Conservation (phyloP, 1,284 basidiomycete genomes). For the Coniophora puteana region DNA sequence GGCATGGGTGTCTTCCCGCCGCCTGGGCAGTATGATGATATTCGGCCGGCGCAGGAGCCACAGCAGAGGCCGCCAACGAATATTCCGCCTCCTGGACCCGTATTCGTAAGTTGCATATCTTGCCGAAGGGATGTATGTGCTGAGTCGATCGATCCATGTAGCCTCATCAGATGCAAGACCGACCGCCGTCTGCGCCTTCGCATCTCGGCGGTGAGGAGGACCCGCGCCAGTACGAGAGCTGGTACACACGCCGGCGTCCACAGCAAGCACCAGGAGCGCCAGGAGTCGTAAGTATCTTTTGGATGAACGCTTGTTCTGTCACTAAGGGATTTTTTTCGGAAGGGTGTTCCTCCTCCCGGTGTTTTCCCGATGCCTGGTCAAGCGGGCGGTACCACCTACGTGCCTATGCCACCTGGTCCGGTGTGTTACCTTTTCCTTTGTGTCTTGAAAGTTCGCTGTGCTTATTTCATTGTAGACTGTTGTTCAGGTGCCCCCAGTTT, state of each 20-base stretch:
- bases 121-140: background rate
- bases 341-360: slow-evolving; percentile 28
- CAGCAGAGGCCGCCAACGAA: slow-evolving; percentile 12
- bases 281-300: background rate
- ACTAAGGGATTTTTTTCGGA: slow-evolving; percentile 1
- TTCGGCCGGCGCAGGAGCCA: too few species aligned
- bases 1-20: too few species aligned
- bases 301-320: background rate
- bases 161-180: slow-evolving; percentile 21
- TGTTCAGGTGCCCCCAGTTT: slow-evolving; percentile 57
- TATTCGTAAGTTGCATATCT: slow-evolving; percentile 15
- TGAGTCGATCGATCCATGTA: slow-evolving; percentile 5
- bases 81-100: slow-evolving; percentile 19
- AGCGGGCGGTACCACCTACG: slow-evolving; percentile 21
- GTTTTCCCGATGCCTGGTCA: slow-evolving; percentile 14
- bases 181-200: slow-evolving; percentile 23
- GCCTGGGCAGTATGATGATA: too few species aligned
- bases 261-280: too few species aligned
- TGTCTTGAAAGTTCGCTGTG: slow-evolving; percentile 9
- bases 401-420: slow-evolving; percentile 28
- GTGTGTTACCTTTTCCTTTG: slow-evolving; percentile 16
- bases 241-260: slow-evolving; percentile 19
- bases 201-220: slow-evolving; percentile 14
- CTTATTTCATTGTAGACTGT: slow-evolving; percentile 37
- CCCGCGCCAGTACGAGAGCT: slow-evolving; percentile 14